phyloP scores from a whole-genome alignment of 495 filamentous ascomycete species.

The Umbilicaria muhlenbergii region DNA sequence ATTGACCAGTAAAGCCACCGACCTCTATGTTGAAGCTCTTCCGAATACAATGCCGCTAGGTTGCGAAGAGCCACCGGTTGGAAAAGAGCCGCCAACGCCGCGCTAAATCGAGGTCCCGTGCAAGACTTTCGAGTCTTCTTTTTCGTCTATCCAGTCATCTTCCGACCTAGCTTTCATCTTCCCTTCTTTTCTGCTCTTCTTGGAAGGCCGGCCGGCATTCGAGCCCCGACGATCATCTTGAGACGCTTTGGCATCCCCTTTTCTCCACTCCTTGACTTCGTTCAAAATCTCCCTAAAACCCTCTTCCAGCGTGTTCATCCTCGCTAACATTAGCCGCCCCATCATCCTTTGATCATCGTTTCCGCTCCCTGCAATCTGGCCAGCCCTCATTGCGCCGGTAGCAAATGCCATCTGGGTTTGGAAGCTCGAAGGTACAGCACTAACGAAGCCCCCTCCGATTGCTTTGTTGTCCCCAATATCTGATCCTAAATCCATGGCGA shows the following conservation, averaged over 20 bases:
- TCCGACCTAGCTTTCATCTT: conserved; percentile 11
- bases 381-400: conserved; percentile 30
- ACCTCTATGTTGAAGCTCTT: too few relatives aligned
- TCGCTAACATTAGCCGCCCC: conserved; percentile 68
- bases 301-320: conserved; percentile 85
- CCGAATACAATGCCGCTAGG: not conserved
- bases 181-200: conserved; percentile 8
- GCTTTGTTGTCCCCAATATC: conserved; percentile 58
- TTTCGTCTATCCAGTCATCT: conserved; percentile 11
- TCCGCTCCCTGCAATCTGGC: conserved; percentile 13
- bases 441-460: conserved; percentile 32
- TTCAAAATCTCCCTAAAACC: conserved; percentile 67
- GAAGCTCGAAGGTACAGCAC: conserved; percentile 56
- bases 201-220: conserved; percentile 9
- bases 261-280: conserved; percentile 57
- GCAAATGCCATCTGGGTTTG: conserved; percentile 66
- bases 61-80: not conserved
- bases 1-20: too few relatives aligned
- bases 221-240: not conserved
- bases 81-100: conserved; percentile 1
- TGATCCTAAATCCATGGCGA: conserved; percentile 53
- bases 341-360: conserved; percentile 52
- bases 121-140: not conserved
- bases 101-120: conserved; percentile 9
- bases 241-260: conserved; percentile 7